A percentile compares a stretch with the other conserved stretches of the same genome.
These are phyloP conservation scores for Salicornia ramosissima DNA, from an alignment of 148 eudicot species.

Conservation along the genomic window DNA sequence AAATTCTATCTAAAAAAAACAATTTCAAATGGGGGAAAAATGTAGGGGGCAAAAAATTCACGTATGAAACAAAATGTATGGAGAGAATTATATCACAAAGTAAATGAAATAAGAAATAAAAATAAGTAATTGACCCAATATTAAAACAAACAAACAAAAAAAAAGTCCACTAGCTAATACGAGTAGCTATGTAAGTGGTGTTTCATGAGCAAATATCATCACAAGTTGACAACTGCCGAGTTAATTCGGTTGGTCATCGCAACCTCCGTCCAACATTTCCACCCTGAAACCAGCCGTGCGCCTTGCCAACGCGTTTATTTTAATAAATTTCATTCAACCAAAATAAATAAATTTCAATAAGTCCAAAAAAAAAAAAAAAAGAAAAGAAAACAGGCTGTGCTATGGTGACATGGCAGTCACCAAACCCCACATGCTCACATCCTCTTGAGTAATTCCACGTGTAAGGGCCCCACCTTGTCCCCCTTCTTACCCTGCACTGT, in stretches of 20 bases:
- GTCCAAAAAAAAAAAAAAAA: background rate
- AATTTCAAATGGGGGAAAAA: too few species aligned
- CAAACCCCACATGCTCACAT: slow-evolving; percentile 37
- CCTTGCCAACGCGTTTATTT: slow-evolving; percentile 19
- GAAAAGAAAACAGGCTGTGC: slow-evolving; percentile 5
- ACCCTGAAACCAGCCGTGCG: slow-evolving; percentile 37
- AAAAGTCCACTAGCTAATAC: too few species aligned
- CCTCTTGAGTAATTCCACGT: slow-evolving; percentile 25
- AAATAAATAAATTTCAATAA: background rate
- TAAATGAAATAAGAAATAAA: too few species aligned
- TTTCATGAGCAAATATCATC: background rate
- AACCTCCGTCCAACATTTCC: slow-evolving; percentile 15
- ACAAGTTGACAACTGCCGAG: slow-evolving; percentile 26
- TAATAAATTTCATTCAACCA: too few species aligned
- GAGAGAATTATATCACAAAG: too few species aligned
- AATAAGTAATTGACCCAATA: too few species aligned
- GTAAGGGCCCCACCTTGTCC: slow-evolving; percentile 40
- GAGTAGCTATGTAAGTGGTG: too few species aligned
- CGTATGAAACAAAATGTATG: too few species aligned
- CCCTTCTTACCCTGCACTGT: slow-evolving; percentile 29
- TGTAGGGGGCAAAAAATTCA: too few species aligned
- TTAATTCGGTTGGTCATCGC: slow-evolving; percentile 23
- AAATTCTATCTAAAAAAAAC: too few species aligned
- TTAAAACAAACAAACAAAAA: too few species aligned
- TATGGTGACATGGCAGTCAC: slow-evolving; percentile 35